Base-by-base conservation (phyloP, 345 rosid genomes). In the Noccaea caerulescens region DNA sequence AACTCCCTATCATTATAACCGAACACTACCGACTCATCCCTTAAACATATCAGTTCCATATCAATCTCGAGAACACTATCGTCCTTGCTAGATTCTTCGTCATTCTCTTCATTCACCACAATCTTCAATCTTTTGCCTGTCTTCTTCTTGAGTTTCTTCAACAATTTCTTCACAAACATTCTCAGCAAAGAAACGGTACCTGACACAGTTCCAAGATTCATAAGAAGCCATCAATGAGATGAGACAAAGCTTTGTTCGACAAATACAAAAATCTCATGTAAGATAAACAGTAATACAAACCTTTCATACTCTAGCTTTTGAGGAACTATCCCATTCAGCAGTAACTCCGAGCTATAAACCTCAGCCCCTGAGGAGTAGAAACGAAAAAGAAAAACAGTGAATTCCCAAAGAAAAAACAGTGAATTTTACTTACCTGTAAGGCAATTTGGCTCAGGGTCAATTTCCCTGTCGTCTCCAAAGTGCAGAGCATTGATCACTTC, bases 261-360 rank as follows among this genome's bases (percentile, higher is more conserved):
- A 63, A 12, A 47, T 12, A 39, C n/a, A 49, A 8, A 34, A 43
- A 7, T 57, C 1, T 54, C n/a, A 38, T 76, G 66, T 34, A 12
- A 30, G 14, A 52, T 74, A 44, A 68, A 52, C 68, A 44, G 59
- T 50, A 45, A 36, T 27, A 54, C 85, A 11, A 23, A 93, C 98
- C 98, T 87, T 77, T 84, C 98, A 61, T 83, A 85, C 66, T 93
- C 97, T 51, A 93, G 82, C 77, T 78, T 89, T 82, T 91, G 96
- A 53, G 87, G 84, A 46, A 93, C 92, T 68, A 93, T 91, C 50
- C 98, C 97, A 73, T 84, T 91, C 68, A 93, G 76, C 20, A 93
- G 75, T 61, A 93, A 82, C 86, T 93, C 97, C 38, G 96, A 87
- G 72, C 96, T 86, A 72, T 91, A 91, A 18, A 91, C 88, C 14